Evolutionary conservation across 73 alveolate genomes (phyloP).

Genomic region (Diophrys appendiculata): DNA sequence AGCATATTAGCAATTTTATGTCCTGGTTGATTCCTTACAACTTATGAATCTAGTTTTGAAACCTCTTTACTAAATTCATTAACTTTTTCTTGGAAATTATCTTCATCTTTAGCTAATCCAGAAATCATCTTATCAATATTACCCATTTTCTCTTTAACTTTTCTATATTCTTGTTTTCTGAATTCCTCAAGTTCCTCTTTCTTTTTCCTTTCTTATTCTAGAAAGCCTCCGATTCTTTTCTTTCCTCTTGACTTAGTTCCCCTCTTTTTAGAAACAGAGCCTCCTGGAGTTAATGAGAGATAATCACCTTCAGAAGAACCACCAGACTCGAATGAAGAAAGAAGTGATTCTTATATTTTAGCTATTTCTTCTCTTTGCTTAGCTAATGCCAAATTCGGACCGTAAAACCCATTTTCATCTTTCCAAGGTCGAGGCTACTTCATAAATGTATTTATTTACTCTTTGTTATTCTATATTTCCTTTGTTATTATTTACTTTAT

Average conservation of each 20-base stretch:
- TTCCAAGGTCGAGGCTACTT: background rate
- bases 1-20: conserved; percentile 14
- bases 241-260: background rate
- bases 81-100: background rate
- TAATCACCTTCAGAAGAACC: background rate
- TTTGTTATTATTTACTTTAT: no score
- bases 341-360: background rate
- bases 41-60: background rate
- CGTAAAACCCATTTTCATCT: background rate
- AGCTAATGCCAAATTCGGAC: background rate
- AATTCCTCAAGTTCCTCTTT: background rate
- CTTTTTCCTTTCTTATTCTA: background rate
- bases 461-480: no score
- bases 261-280: no score
- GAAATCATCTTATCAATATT: background rate
- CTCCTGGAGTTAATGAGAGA: no score
- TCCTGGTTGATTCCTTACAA: background rate
- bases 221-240: background rate
- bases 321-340: background rate
- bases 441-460: no score
- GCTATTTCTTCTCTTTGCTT: background rate
- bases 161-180: background rate
- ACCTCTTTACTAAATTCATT: background rate
- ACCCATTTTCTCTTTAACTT: background rate
- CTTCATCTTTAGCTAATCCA: background rate